Conservation (phyloP, 2,329 filamentous ascomycete species). For the Trichoderma brevicompactum region DNA sequence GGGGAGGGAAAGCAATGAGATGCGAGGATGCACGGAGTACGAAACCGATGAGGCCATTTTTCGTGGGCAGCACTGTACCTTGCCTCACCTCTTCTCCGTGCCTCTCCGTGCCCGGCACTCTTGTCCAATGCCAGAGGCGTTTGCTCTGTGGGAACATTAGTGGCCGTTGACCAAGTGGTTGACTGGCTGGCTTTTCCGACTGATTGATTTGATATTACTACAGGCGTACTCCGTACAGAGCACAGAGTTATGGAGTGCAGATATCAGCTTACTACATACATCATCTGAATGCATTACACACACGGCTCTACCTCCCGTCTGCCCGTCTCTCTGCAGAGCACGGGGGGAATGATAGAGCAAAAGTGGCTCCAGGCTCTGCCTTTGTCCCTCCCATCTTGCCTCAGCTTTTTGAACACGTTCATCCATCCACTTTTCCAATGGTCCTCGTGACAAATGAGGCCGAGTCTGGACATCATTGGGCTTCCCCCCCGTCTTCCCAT, state of each 20-base stretch:
- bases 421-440: conserved; percentile 4
- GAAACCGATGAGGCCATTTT: conserved; percentile 18
- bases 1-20: background rate
- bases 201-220: too few relatives aligned
- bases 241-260: too few relatives aligned
- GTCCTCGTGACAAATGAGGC: background rate
- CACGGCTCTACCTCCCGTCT: too few relatives aligned
- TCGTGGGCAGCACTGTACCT: background rate
- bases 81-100: background rate
- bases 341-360: too few relatives aligned
- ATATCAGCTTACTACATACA: too few relatives aligned
- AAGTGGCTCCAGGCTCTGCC: too few relatives aligned
- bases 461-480: background rate
- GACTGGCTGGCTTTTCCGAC: too few relatives aligned
- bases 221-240: too few relatives aligned
- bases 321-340: too few relatives aligned
- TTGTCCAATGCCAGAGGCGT: background rate
- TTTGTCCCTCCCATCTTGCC: background rate
- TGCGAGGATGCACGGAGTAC: conserved; percentile 10
- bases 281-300: too few relatives aligned
- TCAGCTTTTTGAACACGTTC: conserved; percentile 9
- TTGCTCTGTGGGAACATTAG: too few relatives aligned
- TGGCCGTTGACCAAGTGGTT: too few relatives aligned
- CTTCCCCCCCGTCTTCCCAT: background rate
- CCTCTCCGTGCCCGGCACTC: background rate